These are phyloP conservation scores for Isabelozyma rhagii DNA, from an alignment of 805 yeast species.

Conservation along the genomic window DNA sequence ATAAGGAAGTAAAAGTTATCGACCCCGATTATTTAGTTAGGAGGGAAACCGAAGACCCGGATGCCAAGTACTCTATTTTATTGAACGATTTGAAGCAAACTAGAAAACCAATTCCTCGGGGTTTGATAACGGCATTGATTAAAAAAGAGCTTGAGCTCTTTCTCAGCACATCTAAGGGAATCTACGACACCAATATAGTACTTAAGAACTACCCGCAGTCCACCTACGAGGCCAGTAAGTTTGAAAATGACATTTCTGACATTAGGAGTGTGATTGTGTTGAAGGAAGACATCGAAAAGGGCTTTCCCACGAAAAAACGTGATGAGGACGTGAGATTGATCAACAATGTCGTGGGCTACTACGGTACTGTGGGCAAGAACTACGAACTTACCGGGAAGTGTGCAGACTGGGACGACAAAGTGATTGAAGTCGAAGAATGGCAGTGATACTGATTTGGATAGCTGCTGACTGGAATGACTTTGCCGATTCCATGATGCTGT, in stretches of 20 bases:
- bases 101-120: constrained; percentile 34
- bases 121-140: constrained; percentile 50
- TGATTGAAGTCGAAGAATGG: constrained; percentile 14
- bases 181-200: constrained; percentile 45
- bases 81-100: constrained; percentile 40
- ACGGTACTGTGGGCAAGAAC: constrained; percentile 59
- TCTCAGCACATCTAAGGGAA: constrained; percentile 34
- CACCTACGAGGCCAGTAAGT: constrained; percentile 65
- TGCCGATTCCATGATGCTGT: too few species aligned
- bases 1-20: constrained; percentile 35
- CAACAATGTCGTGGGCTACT: constrained; percentile 58
- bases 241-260: constrained; percentile 66
- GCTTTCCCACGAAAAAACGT: constrained; percentile 11
- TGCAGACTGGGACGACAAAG: constrained; percentile 18
- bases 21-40: constrained; percentile 51
- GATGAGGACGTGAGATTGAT: constrained; percentile 22
- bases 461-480: too few species aligned
- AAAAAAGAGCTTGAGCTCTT: constrained; percentile 33
- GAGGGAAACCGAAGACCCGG: constrained; percentile 39
- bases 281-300: constrained; percentile 24
- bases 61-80: constrained; percentile 49
- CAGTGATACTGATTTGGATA: background rate
- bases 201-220: constrained; percentile 58
- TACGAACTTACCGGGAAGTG: constrained; percentile 11
- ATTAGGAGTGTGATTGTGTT: constrained; percentile 39